Evolutionary conservation across 345 rosid genomes (phyloP).

Genomic region (Streptanthus diversifolius): DNA sequence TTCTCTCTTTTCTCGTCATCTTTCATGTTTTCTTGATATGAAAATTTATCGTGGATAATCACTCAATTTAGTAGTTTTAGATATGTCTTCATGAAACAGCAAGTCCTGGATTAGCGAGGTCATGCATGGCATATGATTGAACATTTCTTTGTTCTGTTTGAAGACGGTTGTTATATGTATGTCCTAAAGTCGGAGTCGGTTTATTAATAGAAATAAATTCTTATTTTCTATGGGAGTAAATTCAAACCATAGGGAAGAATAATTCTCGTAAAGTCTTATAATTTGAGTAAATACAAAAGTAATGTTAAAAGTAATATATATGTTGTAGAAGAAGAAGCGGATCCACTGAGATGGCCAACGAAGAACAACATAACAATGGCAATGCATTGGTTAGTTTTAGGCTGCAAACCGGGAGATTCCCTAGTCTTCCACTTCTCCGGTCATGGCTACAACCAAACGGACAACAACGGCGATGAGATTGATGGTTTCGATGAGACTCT

Average conservation of each 20-base stretch:
- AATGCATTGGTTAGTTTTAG: conserved; percentile 66
- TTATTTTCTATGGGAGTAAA: not conserved
- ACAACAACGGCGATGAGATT: conserved; percentile 62
- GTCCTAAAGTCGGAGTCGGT: not conserved
- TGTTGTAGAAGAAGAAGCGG: conserved; percentile 73
- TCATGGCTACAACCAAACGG: conserved; percentile 73
- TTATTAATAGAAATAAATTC: no score
- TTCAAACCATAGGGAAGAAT: not conserved
- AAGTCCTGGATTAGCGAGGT: not conserved
- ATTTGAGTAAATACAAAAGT: not conserved
- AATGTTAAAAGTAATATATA: not conserved
- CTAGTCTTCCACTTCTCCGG: conserved; percentile 86
- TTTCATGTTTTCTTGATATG: not conserved
- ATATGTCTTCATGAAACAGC: no score
- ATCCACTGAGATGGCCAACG: conserved; percentile 59
- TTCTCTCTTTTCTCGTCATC: not conserved
- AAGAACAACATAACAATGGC: conserved; percentile 69
- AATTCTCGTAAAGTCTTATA: not conserved
- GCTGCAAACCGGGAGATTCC: conserved; percentile 76
- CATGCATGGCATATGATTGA: not conserved
- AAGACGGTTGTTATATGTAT: not conserved
- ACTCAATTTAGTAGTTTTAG: no score
- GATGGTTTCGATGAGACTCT: conserved; percentile 92
- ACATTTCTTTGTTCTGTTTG: not conserved
- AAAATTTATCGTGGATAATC: not conserved